Conservation (phyloP, 306 rosid species). For the Ormosia emarginata region DNA sequence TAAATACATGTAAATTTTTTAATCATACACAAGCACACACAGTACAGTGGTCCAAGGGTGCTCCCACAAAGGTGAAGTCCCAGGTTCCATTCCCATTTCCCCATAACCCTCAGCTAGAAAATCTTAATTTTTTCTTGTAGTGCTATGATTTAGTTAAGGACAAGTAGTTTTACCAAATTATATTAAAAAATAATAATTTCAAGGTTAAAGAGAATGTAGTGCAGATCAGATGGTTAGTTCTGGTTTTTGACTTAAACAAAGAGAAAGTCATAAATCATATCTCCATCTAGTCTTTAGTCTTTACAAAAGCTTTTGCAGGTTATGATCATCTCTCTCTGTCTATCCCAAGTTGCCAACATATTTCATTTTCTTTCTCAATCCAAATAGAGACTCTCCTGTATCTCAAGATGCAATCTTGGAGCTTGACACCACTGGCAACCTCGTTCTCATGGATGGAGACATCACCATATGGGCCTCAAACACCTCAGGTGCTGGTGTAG, state of each 20-base stretch:
- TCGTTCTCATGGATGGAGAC: conserved; percentile 60
- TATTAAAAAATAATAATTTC: not conserved
- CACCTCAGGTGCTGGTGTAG: conserved; percentile 56
- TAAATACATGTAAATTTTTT: not conserved
- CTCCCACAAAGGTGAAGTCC: no score
- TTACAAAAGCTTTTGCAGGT: conserved; percentile 60
- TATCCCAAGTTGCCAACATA: conserved; percentile 35
- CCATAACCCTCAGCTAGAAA: no score
- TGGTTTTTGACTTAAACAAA: conserved; percentile 30
- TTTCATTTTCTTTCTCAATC: conserved; percentile 60
- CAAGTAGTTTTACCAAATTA: not conserved
- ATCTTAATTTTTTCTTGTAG: not conserved
- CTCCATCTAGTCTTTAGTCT: conserved; percentile 55
- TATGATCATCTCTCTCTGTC: conserved; percentile 20
- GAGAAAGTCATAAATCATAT: conserved; percentile 20
- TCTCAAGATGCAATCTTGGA: conserved; percentile 67
- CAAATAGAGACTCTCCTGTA: conserved; percentile 66
- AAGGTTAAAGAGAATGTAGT: not conserved
- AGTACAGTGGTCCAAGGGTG: no score
- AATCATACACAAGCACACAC: no score
- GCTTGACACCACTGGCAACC: conserved; percentile 76
- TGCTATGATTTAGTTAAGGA: not conserved
- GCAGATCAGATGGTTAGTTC: conserved; percentile 31
- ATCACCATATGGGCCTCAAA: conserved; percentile 71
- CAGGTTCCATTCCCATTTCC: no score